Conservation (phyloP, 495 filamentous ascomycete genomes). For the Penicillium tannophilum region DNA sequence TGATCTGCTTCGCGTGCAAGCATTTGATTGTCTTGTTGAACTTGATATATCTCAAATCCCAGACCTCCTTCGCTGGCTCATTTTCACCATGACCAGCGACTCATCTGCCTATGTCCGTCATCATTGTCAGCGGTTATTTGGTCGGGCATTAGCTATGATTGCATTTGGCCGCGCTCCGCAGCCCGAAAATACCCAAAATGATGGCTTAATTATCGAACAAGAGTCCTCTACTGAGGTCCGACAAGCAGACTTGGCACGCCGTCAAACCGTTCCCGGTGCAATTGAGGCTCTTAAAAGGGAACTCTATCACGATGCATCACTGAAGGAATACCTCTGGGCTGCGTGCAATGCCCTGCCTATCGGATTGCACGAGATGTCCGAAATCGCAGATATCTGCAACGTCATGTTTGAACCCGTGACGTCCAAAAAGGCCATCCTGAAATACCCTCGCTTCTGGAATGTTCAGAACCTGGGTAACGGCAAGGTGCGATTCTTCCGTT, state of each 20-base stretch:
- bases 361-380: conserved; percentile 70
- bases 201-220: conserved; percentile 79
- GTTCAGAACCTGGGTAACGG: conserved; percentile 60
- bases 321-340: conserved; percentile 76
- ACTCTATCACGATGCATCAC: conserved; percentile 57
- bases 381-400: conserved; percentile 74
- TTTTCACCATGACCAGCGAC: conserved; percentile 73
- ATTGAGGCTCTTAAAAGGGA: conserved; percentile 74
- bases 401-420: conserved; percentile 70
- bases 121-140: conserved; percentile 66
- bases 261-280: conserved; percentile 74
- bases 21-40: conserved; percentile 79
- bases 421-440: conserved; percentile 62
- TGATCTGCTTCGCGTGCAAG: conserved; percentile 78
- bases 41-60: conserved; percentile 68
- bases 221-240: conserved; percentile 68
- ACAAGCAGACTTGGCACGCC: conserved; percentile 69
- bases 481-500: conserved; percentile 44
- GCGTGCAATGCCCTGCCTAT: conserved; percentile 70
- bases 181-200: conserved; percentile 38
- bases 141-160: conserved; percentile 71
- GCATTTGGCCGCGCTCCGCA: conserved; percentile 66
- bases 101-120: conserved; percentile 78
- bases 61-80: conserved; percentile 66
- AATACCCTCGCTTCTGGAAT: conserved; percentile 72